Evolutionary conservation across 1,284 basidiomycete genomes (phyloP).

Genomic region (Cryptococcus maquisensis): DNA sequence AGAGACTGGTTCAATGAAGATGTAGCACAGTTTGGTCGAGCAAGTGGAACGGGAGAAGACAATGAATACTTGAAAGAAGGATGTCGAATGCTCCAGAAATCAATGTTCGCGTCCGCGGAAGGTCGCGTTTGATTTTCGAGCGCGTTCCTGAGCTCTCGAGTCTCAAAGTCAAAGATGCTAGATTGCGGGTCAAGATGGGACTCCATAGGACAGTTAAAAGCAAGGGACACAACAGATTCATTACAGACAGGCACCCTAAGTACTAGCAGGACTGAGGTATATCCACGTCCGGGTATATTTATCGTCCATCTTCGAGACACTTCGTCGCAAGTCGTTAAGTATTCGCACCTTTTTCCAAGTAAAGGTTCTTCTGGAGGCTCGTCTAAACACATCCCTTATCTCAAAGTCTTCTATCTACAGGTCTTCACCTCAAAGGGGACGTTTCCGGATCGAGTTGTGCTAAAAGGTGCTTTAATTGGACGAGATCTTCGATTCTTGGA

Average conservation of each 20-base stretch:
- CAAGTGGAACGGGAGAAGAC: not conserved
- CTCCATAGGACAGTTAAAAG: not conserved
- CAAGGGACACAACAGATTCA: not conserved
- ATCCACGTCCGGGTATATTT: not conserved
- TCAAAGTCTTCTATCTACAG: no score
- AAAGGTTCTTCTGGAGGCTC: not conserved
- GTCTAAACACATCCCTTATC: no score
- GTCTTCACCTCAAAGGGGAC: conserved; percentile 10
- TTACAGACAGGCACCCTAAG: not conserved
- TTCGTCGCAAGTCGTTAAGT: no score
- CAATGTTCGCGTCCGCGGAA: not conserved
- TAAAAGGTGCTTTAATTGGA: conserved; percentile 33
- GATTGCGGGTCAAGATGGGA: no score
- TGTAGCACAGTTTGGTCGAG: not conserved
- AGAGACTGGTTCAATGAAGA: not conserved
- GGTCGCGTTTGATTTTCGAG: no score
- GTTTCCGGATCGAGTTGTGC: conserved; percentile 36
- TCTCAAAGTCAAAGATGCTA: no score
- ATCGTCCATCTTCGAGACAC: not conserved
- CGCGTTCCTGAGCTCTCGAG: no score
- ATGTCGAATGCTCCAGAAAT: not conserved
- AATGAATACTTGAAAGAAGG: not conserved
- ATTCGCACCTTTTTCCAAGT: not conserved
- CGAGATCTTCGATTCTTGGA: conserved; percentile 36
- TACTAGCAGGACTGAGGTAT: not conserved